Conservation (phyloP, 176 grass and related monocot genomes). For the Echinochloa phyllopogon region DNA sequence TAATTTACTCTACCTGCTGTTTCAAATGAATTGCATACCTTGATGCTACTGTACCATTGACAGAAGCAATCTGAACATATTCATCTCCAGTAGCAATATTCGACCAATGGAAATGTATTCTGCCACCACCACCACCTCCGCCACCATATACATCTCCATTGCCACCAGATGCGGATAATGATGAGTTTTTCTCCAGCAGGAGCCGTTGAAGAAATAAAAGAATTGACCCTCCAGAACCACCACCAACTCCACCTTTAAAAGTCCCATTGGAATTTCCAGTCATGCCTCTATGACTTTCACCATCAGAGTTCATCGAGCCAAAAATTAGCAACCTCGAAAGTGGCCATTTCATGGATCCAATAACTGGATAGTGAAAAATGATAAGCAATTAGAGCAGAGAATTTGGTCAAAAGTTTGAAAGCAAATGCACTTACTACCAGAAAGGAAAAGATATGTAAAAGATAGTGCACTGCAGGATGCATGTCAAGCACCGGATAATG, state of each 20-base stretch:
- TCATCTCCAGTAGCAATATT: constrained; percentile 94
- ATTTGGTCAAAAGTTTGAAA: constrained; percentile 22
- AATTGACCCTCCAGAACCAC: constrained; percentile 91
- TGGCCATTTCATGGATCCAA: constrained; percentile 98
- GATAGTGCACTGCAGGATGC: constrained; percentile 18
- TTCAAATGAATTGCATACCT: constrained; percentile 61
- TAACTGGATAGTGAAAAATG: constrained; percentile 57
- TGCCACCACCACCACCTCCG: constrained; percentile 84
- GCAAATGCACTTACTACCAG: constrained; percentile 29
- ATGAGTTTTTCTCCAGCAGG: constrained; percentile 77
- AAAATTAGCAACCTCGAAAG: constrained; percentile 74
- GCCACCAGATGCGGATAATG: constrained; percentile 81
- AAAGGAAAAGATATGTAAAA: background rate
- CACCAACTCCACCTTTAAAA: constrained; percentile 81
- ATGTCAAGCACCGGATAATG: constrained; percentile 5
- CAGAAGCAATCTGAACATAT: constrained; percentile 90
- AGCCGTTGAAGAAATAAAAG: constrained; percentile 88
- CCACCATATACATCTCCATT: constrained; percentile 80
- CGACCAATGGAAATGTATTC: constrained; percentile 97
- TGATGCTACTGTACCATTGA: constrained; percentile 80
- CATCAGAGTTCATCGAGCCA: constrained; percentile 77
- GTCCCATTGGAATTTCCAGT: constrained; percentile 58
- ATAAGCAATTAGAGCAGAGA: constrained; percentile 21
- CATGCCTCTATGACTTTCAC: constrained; percentile 60
- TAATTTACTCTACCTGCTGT: constrained; percentile 28